Conservation (phyloP, 768 basidiomycete genomes). For the Termitomyces bulborhizus region DNA sequence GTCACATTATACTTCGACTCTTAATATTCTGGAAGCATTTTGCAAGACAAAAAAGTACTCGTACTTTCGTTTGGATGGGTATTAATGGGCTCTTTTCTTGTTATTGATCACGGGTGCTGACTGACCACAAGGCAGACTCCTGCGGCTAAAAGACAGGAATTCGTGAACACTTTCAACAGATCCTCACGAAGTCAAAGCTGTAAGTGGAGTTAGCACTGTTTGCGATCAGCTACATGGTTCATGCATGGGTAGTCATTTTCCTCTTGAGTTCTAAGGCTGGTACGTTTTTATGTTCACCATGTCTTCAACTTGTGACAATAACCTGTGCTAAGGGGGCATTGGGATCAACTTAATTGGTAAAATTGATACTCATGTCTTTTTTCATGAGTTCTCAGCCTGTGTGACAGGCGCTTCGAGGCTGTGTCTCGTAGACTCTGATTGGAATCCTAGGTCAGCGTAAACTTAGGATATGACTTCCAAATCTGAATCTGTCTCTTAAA, state of each 20-base stretch:
- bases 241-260: conserved; percentile 66
- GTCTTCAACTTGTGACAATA: not conserved
- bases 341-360: conserved; percentile 88
- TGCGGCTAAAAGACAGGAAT: conserved; percentile 71
- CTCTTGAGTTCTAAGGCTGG: conserved; percentile 88
- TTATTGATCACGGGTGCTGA: not conserved
- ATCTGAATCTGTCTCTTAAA: not conserved
- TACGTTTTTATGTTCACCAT: conserved; percentile 6
- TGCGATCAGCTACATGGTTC: not conserved
- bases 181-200: conserved; percentile 66
- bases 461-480: not conserved
- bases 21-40: conserved; percentile 85
- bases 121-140: conserved; percentile 58
- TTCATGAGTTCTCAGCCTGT: not conserved
- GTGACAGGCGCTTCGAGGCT: conserved; percentile 69
- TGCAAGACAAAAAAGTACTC: conserved; percentile 75
- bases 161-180: conserved; percentile 86
- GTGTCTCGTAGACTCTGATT: conserved; percentile 85
- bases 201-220: conserved; percentile 27
- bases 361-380: not conserved
- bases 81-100: conserved; percentile 5
- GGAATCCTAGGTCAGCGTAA: conserved; percentile 74
- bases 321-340: conserved; percentile 58
- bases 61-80: conserved; percentile 87
- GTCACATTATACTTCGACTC: conserved; percentile 94